Evolutionary conservation across 148 eudicot species (phyloP), one percentile per base, ranked within the genome.

Genomic region (Rhododendron simsii): DNA sequence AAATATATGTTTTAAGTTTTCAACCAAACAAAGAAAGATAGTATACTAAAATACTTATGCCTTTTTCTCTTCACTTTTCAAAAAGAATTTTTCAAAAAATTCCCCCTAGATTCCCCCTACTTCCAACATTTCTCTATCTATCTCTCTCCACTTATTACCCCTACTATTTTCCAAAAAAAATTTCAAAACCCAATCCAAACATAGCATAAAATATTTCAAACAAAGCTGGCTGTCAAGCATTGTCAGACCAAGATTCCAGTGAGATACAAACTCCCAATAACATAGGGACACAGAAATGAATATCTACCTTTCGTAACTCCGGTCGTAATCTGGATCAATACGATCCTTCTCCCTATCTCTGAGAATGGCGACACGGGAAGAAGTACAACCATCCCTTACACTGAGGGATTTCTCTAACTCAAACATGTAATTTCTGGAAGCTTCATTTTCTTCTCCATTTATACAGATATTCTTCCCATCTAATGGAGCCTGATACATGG

Each of bases 341-440:
- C 92, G 95, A 84, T 96, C 99, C 87, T 96, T 96, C 90, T 96
- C 99, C 91, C 94, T 92, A 90, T 96, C 99, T 87, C 91, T 95
- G 73, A 96, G 87, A 83, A 95, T 95, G n/a, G 99, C 98, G 75
- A 96, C 96, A 44, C 96, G 91, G 14, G 73, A 65, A 89, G 94
- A 84, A 80, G 86, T 88, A 57, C 94, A 94, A 45, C 84, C 50
- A 80, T 96, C 98, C 91, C 92, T 92, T 47, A 83, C 81, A 45
- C 57, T 67, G 39, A 63, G 39, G 80, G 65, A 83, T 63, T 85
- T 92, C 7, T 94, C 98, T 75, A 85, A 57, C 65, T 95, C 96
- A 83, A 84, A 84, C 44, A 88, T 65, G 35, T 84, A 82, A 84
- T 83, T 87, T 30, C 78, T 87, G 71, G 86, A 91, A 84, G 88